A percentile compares a stretch with the other conserved stretches of the same genome.
Conservation (phyloP, 1,284 basidiomycete genomes). For the Vanrija sp. region DNA sequence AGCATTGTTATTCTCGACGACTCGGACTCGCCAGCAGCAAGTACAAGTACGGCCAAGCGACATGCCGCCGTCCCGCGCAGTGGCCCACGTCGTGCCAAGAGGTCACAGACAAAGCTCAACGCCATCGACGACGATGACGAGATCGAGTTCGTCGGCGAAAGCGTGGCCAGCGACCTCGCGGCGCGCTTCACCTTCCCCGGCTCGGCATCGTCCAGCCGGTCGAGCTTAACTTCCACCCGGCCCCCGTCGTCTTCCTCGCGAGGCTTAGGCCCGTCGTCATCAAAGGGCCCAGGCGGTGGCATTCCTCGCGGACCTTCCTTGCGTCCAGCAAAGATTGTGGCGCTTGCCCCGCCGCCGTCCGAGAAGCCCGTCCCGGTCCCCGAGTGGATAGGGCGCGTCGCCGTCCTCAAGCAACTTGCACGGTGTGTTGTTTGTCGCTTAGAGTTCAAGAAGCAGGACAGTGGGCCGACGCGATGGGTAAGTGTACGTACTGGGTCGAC, state of each 20-base stretch:
- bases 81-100: not conserved
- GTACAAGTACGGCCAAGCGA: no score
- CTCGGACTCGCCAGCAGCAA: no score
- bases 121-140: conserved; percentile 14
- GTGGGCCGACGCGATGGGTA: conserved; percentile 39
- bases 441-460: conserved; percentile 31
- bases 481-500: conserved; percentile 5
- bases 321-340: no score
- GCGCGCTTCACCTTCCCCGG: conserved; percentile 4
- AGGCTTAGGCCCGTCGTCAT: no score
- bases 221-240: conserved; percentile 54
- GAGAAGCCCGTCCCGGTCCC: conserved; percentile 21
- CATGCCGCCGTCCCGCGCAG: no score
- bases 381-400: conserved; percentile 32
- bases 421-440: conserved; percentile 33
- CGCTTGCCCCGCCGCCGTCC: not conserved
- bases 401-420: conserved; percentile 20
- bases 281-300: no score
- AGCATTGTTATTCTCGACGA: no score
- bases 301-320: no score
- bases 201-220: conserved; percentile 52
- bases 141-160: conserved; percentile 14
- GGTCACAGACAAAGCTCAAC: not conserved
- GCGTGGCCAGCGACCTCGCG: not conserved
- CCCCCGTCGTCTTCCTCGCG: no score